phyloP scores from a whole-genome alignment of 2,329 filamentous ascomycete species.

The Epichloe typhina region DNA sequence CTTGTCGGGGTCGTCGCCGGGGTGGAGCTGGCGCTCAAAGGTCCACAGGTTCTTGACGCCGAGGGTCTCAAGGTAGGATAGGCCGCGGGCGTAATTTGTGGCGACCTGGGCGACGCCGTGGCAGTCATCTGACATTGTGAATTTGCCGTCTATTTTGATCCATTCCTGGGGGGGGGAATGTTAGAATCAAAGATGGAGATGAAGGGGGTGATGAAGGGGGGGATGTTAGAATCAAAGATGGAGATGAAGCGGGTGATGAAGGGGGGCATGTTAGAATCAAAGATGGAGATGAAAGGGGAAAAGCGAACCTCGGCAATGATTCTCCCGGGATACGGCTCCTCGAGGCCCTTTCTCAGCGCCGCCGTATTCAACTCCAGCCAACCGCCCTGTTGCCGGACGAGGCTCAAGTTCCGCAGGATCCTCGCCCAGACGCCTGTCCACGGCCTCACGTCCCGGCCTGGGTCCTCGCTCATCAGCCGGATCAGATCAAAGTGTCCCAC shows the following conservation, averaged over 20 bases:
- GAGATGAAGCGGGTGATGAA: not conserved
- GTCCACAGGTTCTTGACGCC: conserved; percentile 53
- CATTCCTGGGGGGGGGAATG: conserved; percentile 43
- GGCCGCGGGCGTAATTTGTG: conserved; percentile 62
- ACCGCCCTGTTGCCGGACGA: conserved; percentile 60
- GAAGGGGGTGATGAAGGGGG: not conserved
- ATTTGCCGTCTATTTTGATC: conserved; percentile 58
- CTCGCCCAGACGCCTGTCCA: conserved; percentile 59
- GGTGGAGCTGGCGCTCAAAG: conserved; percentile 25
- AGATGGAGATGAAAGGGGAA: conserved; percentile 3
- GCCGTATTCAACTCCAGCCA: conserved; percentile 84
- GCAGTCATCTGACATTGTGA: conserved; percentile 90
- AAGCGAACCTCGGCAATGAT: conserved; percentile 58
- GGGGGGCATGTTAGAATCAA: not conserved
- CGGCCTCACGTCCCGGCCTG: conserved; percentile 43
- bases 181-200: not conserved
- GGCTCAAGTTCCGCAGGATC: conserved; percentile 60
- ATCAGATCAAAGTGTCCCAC: conserved; percentile 94
- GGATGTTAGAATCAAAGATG: not conserved
- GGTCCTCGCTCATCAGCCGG: conserved; percentile 60
- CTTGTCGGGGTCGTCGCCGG: conserved; percentile 17
- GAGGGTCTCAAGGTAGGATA: conserved; percentile 56
- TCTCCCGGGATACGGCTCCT: conserved; percentile 75
- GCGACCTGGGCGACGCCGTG: conserved; percentile 79
- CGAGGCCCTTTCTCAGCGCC: conserved; percentile 76